Conservation (phyloP, 2,329 filamentous ascomycete species). For the Aureobasidium leucospermi region DNA sequence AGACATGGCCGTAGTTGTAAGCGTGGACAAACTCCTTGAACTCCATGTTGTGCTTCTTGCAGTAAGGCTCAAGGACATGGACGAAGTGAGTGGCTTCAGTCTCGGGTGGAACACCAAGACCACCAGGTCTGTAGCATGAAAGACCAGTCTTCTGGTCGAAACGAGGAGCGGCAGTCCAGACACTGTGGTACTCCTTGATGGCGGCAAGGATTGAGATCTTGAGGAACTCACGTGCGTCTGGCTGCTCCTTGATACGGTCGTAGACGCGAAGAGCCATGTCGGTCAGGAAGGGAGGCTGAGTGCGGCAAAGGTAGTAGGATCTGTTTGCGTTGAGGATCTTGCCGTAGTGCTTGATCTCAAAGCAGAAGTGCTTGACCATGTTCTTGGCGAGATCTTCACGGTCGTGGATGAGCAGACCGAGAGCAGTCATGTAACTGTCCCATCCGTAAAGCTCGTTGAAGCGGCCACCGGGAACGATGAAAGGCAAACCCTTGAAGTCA, state of each 20-base stretch:
- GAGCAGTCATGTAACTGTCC: slow-evolving; percentile 98
- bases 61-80: slow-evolving; percentile 73
- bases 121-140: slow-evolving; percentile 77
- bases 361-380: slow-evolving; percentile 95
- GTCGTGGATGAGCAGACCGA: slow-evolving; percentile 80
- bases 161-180: slow-evolving; percentile 70
- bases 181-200: slow-evolving; percentile 91
- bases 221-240: slow-evolving; percentile 73
- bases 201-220: slow-evolving; percentile 74
- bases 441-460: slow-evolving; percentile 99
- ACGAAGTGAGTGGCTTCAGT: slow-evolving; percentile 83
- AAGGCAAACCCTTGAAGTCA: slow-evolving; percentile 73
- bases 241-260: slow-evolving; percentile 83
- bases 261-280: slow-evolving; percentile 95
- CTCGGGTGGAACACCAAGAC: slow-evolving; percentile 80
- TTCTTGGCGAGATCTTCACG: slow-evolving; percentile 80
- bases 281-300: slow-evolving; percentile 92
- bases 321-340: slow-evolving; percentile 97
- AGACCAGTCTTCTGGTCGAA: slow-evolving; percentile 70
- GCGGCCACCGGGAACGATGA: slow-evolving; percentile 92
- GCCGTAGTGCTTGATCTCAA: slow-evolving; percentile 96
- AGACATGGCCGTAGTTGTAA: slow-evolving; percentile 71
- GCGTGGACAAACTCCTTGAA: slow-evolving; percentile 80
- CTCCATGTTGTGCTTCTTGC: slow-evolving; percentile 72
- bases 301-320: slow-evolving; percentile 89